A percentile compares a stretch with the other conserved stretches of the same genome.
Conservation (phyloP, 257 asterid genomes). For the Leptodermis oblonga region DNA sequence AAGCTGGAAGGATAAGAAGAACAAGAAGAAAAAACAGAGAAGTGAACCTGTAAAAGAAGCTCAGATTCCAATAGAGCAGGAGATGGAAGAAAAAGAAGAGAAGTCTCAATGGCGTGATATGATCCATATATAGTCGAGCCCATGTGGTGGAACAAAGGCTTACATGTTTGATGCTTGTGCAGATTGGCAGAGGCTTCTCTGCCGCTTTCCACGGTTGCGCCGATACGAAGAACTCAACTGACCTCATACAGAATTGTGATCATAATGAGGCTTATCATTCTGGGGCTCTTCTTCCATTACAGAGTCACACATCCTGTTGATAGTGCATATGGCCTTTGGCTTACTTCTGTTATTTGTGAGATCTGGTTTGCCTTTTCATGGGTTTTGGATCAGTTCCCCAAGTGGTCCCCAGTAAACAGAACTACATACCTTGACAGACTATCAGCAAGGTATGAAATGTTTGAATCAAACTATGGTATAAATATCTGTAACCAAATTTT, state of each 20-base stretch:
- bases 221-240: conserved; percentile 70
- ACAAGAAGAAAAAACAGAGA: conserved; percentile 56
- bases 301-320: conserved; percentile 94
- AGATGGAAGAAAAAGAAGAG: conserved; percentile 76
- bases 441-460: conserved; percentile 60
- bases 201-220: conserved; percentile 70
- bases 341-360: conserved; percentile 92
- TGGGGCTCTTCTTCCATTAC: conserved; percentile 76
- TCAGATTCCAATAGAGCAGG: conserved; percentile 59
- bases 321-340: conserved; percentile 84
- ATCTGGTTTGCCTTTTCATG: conserved; percentile 97
- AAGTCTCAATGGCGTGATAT: too few species aligned
- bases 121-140: too few species aligned
- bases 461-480: not conserved
- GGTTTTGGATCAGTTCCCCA: conserved; percentile 98
- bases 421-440: conserved; percentile 69
- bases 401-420: conserved; percentile 86
- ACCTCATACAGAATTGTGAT: conserved; percentile 69
- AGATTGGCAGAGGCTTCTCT: conserved; percentile 67
- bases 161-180: conserved; percentile 24
- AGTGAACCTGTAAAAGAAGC: conserved; percentile 46
- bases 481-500: not conserved
- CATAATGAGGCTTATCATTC: conserved; percentile 67
- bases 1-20: conserved; percentile 96
- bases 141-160: too few species aligned